Base-by-base conservation (phyloP, 441 rosid species). In the Adansonia grandidieri region DNA sequence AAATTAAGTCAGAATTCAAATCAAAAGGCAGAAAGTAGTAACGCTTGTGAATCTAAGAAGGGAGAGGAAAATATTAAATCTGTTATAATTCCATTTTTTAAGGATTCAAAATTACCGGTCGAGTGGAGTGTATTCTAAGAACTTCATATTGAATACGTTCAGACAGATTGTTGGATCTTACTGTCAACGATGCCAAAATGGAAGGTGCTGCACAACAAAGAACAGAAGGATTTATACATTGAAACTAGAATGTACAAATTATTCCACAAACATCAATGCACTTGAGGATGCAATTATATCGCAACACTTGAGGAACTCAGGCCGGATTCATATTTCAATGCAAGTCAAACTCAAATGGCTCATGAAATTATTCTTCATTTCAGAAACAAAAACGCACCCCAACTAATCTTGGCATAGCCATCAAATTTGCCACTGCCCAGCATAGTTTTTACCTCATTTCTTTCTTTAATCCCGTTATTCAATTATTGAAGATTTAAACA, bases 51-150 rank as follows among this genome's bases (percentile, higher is more conserved):
- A 47, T 51, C 69, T 3, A 77, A 19, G 0, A 62, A 74, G 14
- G 7, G 19, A 22, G 37, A 0, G 15, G n/a, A 85, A 78, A 4
- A 9, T 74, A 48, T 42, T n/a, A 13, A 75, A 75, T 45, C 6
- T 45, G 47, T 65, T 47, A 62, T 61, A 60, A 57, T 65, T 63
- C 10, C 50, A 74, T 47, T 9, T 69, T 10, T 58, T 5, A 22
- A 2, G 1, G 9, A 7, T 11, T 17, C 58, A 76, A 13, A 71
- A 69, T 24, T 85, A 91, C 98, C 94, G 85, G 84, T 93, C 93
- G 7, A 93, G 83, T 58, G 97, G 92, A 24, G 97, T 93, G 84
- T 95, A 91, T 82, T 95, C 97, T 80, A 93, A 84, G 84, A 89
- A 92, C 91, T 95, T 95, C 98, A 93, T 95, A 75, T 22, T 75